Evolutionary conservation across 2,329 filamentous ascomycete genomes (phyloP), one percentile per base, ranked within the genome.

Genomic region (Thermochaetoides dissita): DNA sequence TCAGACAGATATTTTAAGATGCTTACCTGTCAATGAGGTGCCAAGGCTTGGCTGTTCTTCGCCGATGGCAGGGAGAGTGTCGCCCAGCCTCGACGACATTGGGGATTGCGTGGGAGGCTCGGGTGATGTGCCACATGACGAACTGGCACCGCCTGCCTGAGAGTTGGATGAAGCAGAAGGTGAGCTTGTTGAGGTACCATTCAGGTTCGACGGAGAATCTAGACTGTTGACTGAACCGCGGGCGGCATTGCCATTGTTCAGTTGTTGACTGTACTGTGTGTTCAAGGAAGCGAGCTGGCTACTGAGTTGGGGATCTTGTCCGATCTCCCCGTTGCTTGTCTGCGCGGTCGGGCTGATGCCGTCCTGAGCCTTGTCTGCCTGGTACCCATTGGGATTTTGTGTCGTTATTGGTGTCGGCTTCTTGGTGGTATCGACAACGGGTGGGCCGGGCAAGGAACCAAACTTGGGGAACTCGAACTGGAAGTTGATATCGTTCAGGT

Each of bases 401-500:
- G 46, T 48, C 38, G 37, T 31, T 37, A 41, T 32, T 2, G 32
- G 7, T 1, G 47, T 48, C 7, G 38, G 11, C 35, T 50, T 49
- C 39, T 46, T 48, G 30, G 41, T 24, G 5, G 17, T 56, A 39
- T 49, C 46, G 32, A 48, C 42, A 30, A 48, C 37, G 1, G 58
- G 52, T 7, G 68, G 64, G 6, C 72, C 68, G 0, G 74, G 72
- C 28, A 93, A 71, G 45, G 79, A 73, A 37, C 91, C 91, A 55
- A 98, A 96, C 57, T 84, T 88, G 50, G 91, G 89, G 50, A 96
- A 96, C 52, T 96, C 89, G 53, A 98, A 96, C 51, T 89, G 81
- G 57, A 96, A 96, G 58, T 82, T 87, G 58, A 83, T 81, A 48
- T 83, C 81, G 54, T 71, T 77, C 42, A 80, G 66, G 51, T 77